Evolutionary conservation across 2,329 filamentous ascomycete genomes (phyloP).

Genomic region (Aspergillus eucalypticola): DNA sequence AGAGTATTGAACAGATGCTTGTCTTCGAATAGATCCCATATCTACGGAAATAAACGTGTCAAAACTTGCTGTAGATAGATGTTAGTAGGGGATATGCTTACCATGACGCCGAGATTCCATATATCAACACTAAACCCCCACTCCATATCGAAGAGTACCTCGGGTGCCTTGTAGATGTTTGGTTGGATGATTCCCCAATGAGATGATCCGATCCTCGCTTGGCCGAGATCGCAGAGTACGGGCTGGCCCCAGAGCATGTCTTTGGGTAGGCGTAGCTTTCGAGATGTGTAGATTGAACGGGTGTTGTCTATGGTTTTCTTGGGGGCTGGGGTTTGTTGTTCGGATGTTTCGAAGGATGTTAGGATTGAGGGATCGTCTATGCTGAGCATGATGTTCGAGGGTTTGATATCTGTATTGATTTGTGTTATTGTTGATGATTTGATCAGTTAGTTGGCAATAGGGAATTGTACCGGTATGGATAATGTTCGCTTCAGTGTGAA

Average conservation of each 20-base stretch:
- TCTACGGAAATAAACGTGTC: not conserved
- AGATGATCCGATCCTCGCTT: not conserved
- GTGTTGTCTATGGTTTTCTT: not conserved
- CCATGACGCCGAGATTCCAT: slow-evolving; percentile 9
- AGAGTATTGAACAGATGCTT: not conserved
- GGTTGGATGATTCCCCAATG: not conserved
- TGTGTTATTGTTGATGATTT: too few relatives aligned
- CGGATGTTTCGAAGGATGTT: not conserved
- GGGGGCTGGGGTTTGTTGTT: not conserved
- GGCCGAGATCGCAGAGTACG: not conserved
- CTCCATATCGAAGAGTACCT: slow-evolving; percentile 7
- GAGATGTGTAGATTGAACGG: not conserved
- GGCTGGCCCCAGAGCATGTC: not conserved
- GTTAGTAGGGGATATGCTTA: not conserved
- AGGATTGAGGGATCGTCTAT: not conserved
- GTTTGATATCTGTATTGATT: not conserved
- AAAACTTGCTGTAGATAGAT: too few relatives aligned
- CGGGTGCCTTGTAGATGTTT: not conserved
- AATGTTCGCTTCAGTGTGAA: not conserved
- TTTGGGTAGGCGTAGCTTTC: not conserved
- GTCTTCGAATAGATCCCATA: not conserved
- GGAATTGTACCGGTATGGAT: too few relatives aligned
- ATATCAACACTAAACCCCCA: slow-evolving; percentile 7
- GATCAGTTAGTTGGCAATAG: too few relatives aligned
- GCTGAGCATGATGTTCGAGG: not conserved